Evolutionary conservation across 345 rosid species (phyloP), one percentile per base, ranked within the genome.

Genomic region (Clarkia xantiana): DNA sequence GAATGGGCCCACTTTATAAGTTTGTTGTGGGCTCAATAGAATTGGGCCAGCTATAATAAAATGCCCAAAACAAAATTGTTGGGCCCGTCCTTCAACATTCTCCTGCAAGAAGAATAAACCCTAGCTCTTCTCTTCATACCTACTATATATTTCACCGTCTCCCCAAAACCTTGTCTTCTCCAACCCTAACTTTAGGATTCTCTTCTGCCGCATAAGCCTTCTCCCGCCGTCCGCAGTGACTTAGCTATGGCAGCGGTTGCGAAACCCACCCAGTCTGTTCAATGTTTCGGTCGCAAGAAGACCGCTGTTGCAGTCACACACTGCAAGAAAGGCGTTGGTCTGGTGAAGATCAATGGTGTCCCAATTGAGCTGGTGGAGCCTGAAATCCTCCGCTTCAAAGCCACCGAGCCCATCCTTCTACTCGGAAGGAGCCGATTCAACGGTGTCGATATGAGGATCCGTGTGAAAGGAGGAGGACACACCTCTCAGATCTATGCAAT

Each of bases 401-500:
- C 87, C 4, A 61, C 55, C 45, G 94, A 85, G 69, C 94, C 94
- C 0, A 59, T 81, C 51, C 80, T 78, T 11, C 73, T 84, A 23
- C 86, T 84, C 5, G 94, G 94, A 1, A 73, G 80, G 1, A 82
- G 77, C 54, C 87, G 87, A 14, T 85, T 85, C 62, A 77, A 76
- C 0, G 90, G 82, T 3, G 94, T 85, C 6, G 94, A 85, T 69
- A 85, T 85, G 94, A 72, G 94, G 75, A 86, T 86, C 61, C 67
- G 86, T 2, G 94, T 82, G 14, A 75, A 60, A 9, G 93, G 95
- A 4, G 95, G 95, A 19, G 95, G 95, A 11, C 73, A 82, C 75
- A 82, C 93, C 14, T 80, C 94, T 1, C 96, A 82, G 84, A 84
- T 86, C 42, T 86, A 86, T 64, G 96, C 96, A 0, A 86, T 86